Conservation (phyloP, 108 stramenopile genomes). For the Fragilariopsis cylindrus region DNA sequence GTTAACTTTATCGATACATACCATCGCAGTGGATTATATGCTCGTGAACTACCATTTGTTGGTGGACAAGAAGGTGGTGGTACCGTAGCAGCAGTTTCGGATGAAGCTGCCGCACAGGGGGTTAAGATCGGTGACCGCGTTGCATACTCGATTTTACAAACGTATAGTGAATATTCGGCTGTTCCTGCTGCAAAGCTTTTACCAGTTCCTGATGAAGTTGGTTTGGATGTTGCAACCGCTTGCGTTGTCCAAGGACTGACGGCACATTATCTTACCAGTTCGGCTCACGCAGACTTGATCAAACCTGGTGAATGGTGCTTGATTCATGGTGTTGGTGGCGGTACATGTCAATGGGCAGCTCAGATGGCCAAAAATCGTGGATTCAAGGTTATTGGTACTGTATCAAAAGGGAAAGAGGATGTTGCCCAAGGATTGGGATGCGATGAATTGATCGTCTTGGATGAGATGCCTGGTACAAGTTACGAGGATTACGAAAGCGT, state of each 20-base stretch:
- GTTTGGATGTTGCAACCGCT: conserved; percentile 60
- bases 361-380: conserved; percentile 86
- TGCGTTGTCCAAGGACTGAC: conserved; percentile 85
- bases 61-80: conserved; percentile 85
- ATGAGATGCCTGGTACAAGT: conserved; percentile 64
- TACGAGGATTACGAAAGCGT: conserved; percentile 79
- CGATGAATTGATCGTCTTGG: conserved; percentile 81
- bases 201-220: conserved; percentile 56
- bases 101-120: conserved; percentile 51
- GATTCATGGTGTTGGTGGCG: conserved; percentile 81
- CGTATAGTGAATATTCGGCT: conserved; percentile 78
- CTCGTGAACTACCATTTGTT: conserved; percentile 72
- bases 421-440: conserved; percentile 51
- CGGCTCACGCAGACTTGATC: conserved; percentile 71
- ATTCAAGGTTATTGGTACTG: conserved; percentile 83
- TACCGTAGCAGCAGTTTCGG: conserved; percentile 56
- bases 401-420: conserved; percentile 62
- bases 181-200: conserved; percentile 61
- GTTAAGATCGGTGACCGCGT: conserved; percentile 72
- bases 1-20: conserved; percentile 90
- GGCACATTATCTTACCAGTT: conserved; percentile 76
- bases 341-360: conserved; percentile 85
- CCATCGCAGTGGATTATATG: conserved; percentile 76
- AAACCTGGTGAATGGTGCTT: conserved; percentile 75
- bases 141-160: conserved; percentile 65